Base-by-base conservation (phyloP, 2,329 filamentous ascomycete species). In the Pyricularia pennisetigena region DNA sequence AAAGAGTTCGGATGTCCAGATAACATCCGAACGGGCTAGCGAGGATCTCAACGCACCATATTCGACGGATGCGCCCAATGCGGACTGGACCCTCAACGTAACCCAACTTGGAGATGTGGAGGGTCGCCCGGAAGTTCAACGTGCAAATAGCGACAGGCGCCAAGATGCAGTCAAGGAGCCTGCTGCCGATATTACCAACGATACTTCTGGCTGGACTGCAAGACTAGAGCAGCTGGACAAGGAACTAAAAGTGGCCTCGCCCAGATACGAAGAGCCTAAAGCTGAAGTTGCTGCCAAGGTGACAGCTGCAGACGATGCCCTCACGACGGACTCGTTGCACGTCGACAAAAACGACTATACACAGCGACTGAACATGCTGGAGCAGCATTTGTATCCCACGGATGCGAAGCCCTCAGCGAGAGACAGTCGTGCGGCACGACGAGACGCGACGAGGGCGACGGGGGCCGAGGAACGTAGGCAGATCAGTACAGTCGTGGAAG, bases 301-400 rank as follows among this genome's bases (percentile, higher is more conserved):
- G 12, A 26, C 24, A 7, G 29, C 24, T 29, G 29, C 12, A 14
- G 63, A 65, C 12, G 63, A 65, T 12, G 29, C 63, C 41, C 41
- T 54, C 41, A 54, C 41, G 5, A 54, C 10, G 2, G 59, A 62
- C 8, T 62, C 59, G 24, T 28, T 62, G 20, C 59, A 62, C 10
- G 72, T 70, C 67, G 67, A 75, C 2, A 73, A 72, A 66, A 70
- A 74, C 30, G 73, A 71, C 24, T 72, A 75, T 30, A 67, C 66
- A 3, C 59, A 41, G 57, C 16, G 30, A 28, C 66, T 67, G 1
- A 61, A 63, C 20, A 35, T 57, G 65, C 12, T 66, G 16, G 35
- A 65, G 30, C 64, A 32, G n/a, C 54, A 57, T 20, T 23, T 41
- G n/a, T 26, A 66, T 20, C 23, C 24, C 24, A 20, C 24, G 16